These are phyloP conservation scores for Sisymbrium altissimum DNA, from an alignment of 345 rosid species.

Conservation along the genomic window DNA sequence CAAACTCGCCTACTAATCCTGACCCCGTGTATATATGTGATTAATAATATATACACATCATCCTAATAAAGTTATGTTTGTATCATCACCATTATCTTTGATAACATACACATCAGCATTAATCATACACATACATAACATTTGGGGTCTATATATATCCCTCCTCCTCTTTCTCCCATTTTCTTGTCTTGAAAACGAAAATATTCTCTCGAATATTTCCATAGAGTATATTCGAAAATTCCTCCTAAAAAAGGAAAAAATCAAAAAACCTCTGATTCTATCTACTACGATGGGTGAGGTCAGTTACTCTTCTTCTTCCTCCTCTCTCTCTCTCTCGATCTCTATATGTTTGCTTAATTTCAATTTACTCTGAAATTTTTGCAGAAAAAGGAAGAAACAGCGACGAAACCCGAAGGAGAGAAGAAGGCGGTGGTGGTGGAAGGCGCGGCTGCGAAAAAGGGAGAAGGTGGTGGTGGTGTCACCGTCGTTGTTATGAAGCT, in stretches of 20 bases:
- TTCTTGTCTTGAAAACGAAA: constrained; percentile 31
- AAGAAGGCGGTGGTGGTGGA: constrained; percentile 47
- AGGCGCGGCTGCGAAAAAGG: not conserved
- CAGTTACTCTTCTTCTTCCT: constrained; percentile 18
- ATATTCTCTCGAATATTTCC: not conserved
- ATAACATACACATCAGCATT: not conserved
- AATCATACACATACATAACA: not conserved
- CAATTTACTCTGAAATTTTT: not conserved
- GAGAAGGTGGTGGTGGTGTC: constrained; percentile 27
- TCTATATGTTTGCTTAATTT: not conserved
- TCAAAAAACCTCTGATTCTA: not conserved
- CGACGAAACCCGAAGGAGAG: constrained; percentile 40
- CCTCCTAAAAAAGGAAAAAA: not conserved
- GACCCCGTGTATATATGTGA: constrained; percentile 28
- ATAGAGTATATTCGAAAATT: constrained; percentile 23
- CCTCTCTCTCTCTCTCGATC: not conserved
- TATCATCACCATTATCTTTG: constrained; percentile 7
- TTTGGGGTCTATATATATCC: constrained; percentile 42
- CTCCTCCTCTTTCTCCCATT: constrained; percentile 1
- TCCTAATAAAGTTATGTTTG: not conserved
- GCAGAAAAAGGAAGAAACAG: constrained; percentile 33
- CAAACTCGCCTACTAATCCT: constrained; percentile 22
- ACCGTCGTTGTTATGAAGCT: constrained; percentile 61
- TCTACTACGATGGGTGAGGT: constrained; percentile 54
- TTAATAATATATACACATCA: not conserved